These are phyloP conservation scores for Rutidosis leptorrhynchoides DNA, from an alignment of 129 eudicot species.

Conservation along the genomic window DNA sequence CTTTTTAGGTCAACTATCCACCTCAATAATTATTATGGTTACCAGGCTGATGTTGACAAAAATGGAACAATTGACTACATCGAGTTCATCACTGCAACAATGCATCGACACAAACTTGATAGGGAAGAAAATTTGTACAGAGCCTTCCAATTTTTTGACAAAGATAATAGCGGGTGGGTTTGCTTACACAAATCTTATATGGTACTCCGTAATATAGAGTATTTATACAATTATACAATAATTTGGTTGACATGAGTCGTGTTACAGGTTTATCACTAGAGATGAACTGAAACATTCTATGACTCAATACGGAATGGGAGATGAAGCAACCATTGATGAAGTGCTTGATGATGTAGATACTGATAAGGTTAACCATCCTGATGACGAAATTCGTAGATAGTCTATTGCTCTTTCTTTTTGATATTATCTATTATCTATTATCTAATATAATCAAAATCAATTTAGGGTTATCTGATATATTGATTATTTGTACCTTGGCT, in stretches of 20 bases:
- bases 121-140: slow-evolving; percentile 62
- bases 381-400: no score
- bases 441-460: no score
- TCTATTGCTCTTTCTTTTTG: no score
- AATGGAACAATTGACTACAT: slow-evolving; percentile 71
- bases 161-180: slow-evolving; percentile 72
- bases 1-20: slow-evolving; percentile 5
- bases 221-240: neutral
- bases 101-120: slow-evolving; percentile 84
- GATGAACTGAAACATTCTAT: slow-evolving; percentile 79
- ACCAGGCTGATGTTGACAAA: slow-evolving; percentile 76
- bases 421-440: no score
- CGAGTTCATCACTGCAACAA: slow-evolving; percentile 76
- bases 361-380: slow-evolving; percentile 39
- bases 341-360: slow-evolving; percentile 77
- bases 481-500: slow-evolving; percentile 1
- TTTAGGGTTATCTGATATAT: neutral
- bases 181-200: slow-evolving; percentile 12
- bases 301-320: slow-evolving; percentile 78
- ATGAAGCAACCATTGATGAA: slow-evolving; percentile 78
- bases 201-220: slow-evolving; percentile 10
- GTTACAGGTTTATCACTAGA: slow-evolving; percentile 65
- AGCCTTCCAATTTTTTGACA: slow-evolving; percentile 72
- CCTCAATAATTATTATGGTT: neutral
- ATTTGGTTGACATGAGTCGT: slow-evolving; percentile 1